Percentiles rank a stretch among this genome's conserved stretches.
These are phyloP conservation scores for Cytospora mali DNA, from an alignment of 2,329 filamentous ascomycete species.

Conservation along the genomic window DNA sequence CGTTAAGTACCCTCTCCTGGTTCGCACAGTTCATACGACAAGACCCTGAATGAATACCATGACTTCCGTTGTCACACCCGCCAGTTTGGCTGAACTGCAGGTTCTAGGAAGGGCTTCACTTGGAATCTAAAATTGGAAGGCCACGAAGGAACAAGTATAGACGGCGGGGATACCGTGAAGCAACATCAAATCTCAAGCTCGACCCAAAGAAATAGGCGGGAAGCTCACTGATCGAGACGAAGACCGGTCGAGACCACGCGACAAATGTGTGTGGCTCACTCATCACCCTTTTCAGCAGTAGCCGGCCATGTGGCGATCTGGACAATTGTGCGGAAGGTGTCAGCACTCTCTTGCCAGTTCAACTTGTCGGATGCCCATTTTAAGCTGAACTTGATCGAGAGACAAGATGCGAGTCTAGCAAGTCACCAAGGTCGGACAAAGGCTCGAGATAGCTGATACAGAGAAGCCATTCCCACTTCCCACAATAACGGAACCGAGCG, in stretches of 20 bases:
- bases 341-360: neutral
- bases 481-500: slow-evolving; percentile 15
- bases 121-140: neutral
- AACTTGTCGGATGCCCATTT: neutral
- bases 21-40: slow-evolving; percentile 8
- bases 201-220: neutral
- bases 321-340: neutral
- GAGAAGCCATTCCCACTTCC: slow-evolving; percentile 10
- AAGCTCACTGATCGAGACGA: neutral
- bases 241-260: neutral
- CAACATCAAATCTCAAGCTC: neutral
- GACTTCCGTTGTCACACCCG: neutral
- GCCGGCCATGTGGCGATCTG: neutral
- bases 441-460: slow-evolving; percentile 15
- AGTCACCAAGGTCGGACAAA: neutral
- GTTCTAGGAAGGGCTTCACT: slow-evolving; percentile 1
- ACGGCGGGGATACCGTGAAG: neutral
- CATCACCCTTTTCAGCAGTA: neutral
- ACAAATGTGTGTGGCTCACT: neutral
- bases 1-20: slow-evolving; percentile 6
- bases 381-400: slow-evolving; percentile 19
- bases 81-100: slow-evolving; percentile 6
- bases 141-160: neutral
- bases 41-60: neutral
- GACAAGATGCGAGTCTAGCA: slow-evolving; percentile 17